Conservation (phyloP, 345 rosid species). For the Brassica rapa region DNA sequence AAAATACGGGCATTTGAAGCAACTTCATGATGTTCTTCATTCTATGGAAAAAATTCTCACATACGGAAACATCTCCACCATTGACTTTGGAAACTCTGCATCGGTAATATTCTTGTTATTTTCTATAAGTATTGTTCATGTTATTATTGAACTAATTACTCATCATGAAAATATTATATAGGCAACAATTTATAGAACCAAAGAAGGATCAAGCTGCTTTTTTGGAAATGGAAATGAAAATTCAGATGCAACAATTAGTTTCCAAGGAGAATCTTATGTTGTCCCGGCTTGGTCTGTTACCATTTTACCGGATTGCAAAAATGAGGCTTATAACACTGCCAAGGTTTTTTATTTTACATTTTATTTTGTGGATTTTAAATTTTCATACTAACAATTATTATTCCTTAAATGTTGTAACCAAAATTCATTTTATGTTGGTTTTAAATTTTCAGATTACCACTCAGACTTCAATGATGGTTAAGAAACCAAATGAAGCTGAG, state of each 20-base stretch:
- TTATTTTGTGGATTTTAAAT: background rate
- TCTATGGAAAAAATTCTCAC: background rate
- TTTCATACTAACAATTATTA: background rate
- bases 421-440: background rate
- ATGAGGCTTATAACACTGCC: constrained; percentile 25
- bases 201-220: constrained; percentile 54
- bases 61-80: background rate
- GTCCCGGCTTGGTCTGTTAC: constrained; percentile 72
- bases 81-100: background rate
- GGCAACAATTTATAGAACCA: constrained; percentile 51
- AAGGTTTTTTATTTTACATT: constrained; percentile 37
- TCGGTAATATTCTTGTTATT: background rate
- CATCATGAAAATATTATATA: constrained; percentile 18
- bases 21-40: background rate
- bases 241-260: background rate
- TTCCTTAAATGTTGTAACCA: background rate
- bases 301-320: constrained; percentile 57
- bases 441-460: constrained; percentile 31
- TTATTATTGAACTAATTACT: background rate
- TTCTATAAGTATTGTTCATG: no score
- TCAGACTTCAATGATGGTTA: constrained; percentile 39
- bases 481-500: constrained; percentile 2
- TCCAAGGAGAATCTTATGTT: constrained; percentile 41
- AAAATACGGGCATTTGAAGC: background rate
- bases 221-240: constrained; percentile 21